Evolutionary conservation across 2,329 filamentous ascomycete species (phyloP).

Genomic region (Nemania sp.): DNA sequence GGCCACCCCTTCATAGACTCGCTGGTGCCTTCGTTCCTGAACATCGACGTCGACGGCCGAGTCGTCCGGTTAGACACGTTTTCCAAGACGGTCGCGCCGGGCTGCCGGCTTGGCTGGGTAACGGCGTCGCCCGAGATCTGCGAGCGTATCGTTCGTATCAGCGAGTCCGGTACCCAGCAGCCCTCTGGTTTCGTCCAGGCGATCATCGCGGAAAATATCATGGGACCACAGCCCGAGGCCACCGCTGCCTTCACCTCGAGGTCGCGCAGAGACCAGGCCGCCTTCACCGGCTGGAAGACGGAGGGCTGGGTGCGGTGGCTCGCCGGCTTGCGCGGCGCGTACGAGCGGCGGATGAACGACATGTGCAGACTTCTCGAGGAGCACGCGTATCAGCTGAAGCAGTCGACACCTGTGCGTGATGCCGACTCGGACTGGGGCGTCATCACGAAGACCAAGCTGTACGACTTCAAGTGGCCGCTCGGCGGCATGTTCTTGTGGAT

Average conservation of each 20-base stretch:
- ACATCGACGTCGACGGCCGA: slow-evolving; percentile 80
- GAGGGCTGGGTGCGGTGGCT: slow-evolving; percentile 93
- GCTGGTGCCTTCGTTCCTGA: slow-evolving; percentile 80
- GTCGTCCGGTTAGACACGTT: slow-evolving; percentile 92
- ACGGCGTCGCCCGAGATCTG: slow-evolving; percentile 80
- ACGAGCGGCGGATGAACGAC: slow-evolving; percentile 80
- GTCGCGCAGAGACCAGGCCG: slow-evolving; percentile 52
- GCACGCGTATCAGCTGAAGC: slow-evolving; percentile 67
- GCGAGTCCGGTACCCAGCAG: slow-evolving; percentile 78
- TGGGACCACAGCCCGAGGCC: slow-evolving; percentile 66
- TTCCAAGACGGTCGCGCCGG: slow-evolving; percentile 89
- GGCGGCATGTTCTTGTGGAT: slow-evolving; percentile 95
- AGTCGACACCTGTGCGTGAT: slow-evolving; percentile 53
- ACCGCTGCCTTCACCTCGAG: slow-evolving; percentile 50
- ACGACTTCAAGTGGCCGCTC: slow-evolving; percentile 77
- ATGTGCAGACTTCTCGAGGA: slow-evolving; percentile 78
- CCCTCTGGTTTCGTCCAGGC: slow-evolving; percentile 89
- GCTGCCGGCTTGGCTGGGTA: slow-evolving; percentile 88
- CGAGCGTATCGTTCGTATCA: slow-evolving; percentile 73
- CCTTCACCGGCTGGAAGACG: slow-evolving; percentile 70
- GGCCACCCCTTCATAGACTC: slow-evolving; percentile 83
- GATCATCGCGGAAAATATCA: slow-evolving; percentile 76
- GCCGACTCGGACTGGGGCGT: slow-evolving; percentile 71
- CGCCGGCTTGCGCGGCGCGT: slow-evolving; percentile 78
- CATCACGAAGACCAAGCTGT: slow-evolving; percentile 74